A percentile compares a stretch with the other conserved stretches of the same genome.
Conservation (phyloP, 257 asterid species). For the Solanum lignicaule region DNA sequence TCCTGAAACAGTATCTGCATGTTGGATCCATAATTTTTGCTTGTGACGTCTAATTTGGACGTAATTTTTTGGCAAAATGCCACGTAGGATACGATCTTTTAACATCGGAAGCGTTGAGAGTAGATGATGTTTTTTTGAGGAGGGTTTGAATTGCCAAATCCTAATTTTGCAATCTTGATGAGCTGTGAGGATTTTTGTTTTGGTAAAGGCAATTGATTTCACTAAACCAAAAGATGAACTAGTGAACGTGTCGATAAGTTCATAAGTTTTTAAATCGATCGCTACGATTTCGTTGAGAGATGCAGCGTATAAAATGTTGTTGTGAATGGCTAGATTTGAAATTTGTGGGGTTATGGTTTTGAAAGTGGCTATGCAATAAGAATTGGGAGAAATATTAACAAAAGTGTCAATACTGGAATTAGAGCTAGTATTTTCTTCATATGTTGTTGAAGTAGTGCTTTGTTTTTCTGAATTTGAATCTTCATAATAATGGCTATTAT, state of each 20-base stretch:
- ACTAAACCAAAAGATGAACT: conserved; percentile 27
- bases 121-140: conserved; percentile 56
- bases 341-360: conserved; percentile 29
- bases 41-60: conserved; percentile 67
- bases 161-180: conserved; percentile 74
- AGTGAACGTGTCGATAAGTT: conserved; percentile 20
- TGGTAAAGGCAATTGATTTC: conserved; percentile 39
- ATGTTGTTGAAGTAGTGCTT: conserved; percentile 19
- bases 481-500: conserved; percentile 3
- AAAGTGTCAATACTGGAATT: conserved; percentile 19
- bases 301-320: conserved; percentile 35
- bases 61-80: conserved; percentile 78
- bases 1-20: conserved; percentile 77
- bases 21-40: conserved; percentile 88
- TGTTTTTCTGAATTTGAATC: conserved; percentile 25
- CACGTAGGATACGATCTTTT: conserved; percentile 61
- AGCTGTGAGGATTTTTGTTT: conserved; percentile 47
- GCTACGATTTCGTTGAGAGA: conserved; percentile 29
- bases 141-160: conserved; percentile 64
- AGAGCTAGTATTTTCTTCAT: conserved; percentile 28
- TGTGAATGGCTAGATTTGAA: conserved; percentile 38
- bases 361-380: conserved; percentile 11
- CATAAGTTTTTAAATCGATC: conserved; percentile 15
- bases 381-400: background rate
- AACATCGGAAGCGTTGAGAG: conserved; percentile 61